Evolutionary conservation across 139 green algal genomes (phyloP).

Genomic region (Micromonas pusilla): DNA sequence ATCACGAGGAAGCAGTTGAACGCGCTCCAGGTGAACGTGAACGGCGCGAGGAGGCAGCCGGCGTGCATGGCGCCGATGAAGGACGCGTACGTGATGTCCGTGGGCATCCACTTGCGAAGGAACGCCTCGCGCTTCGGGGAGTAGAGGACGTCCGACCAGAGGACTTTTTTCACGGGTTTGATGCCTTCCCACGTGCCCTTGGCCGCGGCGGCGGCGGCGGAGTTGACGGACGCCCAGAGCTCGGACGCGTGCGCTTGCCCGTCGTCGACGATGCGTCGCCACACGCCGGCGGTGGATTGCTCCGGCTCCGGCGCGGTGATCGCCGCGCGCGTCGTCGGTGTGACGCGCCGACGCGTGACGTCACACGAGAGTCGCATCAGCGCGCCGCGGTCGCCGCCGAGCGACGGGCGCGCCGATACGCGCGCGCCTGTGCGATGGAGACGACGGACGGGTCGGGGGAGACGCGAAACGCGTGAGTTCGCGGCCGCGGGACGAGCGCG

Average conservation of each 20-base stretch:
- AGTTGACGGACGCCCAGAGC: slow-evolving; percentile 12
- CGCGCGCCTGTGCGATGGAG: too few species aligned
- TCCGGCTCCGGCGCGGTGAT: too few species aligned
- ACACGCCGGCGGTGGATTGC: background rate
- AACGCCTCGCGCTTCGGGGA: slow-evolving; percentile 36
- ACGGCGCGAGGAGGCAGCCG: slow-evolving; percentile 34
- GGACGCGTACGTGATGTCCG: slow-evolving; percentile 38
- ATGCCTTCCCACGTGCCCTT: slow-evolving; percentile 21
- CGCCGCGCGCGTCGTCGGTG: too few species aligned
- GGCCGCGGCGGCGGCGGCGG: slow-evolving; percentile 11
- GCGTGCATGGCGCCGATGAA: slow-evolving; percentile 39
- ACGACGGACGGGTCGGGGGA: too few species aligned
- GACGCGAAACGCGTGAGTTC: too few species aligned
- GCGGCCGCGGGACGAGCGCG: too few species aligned
- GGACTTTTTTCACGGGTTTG: slow-evolving; percentile 14
- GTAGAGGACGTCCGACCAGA: slow-evolving; percentile 20
- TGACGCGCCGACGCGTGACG: too few species aligned
- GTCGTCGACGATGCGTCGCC: background rate
- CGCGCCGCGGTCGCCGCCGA: too few species aligned
- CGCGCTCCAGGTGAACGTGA: slow-evolving; percentile 40
- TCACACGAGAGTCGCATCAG: too few species aligned
- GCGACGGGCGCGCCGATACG: too few species aligned
- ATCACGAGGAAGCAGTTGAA: slow-evolving; percentile 38
- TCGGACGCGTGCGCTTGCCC: slow-evolving; percentile 5
- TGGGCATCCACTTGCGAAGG: slow-evolving; percentile 35